Conservation (phyloP, 768 basidiomycete species). For the Amylocystis lapponica region DNA sequence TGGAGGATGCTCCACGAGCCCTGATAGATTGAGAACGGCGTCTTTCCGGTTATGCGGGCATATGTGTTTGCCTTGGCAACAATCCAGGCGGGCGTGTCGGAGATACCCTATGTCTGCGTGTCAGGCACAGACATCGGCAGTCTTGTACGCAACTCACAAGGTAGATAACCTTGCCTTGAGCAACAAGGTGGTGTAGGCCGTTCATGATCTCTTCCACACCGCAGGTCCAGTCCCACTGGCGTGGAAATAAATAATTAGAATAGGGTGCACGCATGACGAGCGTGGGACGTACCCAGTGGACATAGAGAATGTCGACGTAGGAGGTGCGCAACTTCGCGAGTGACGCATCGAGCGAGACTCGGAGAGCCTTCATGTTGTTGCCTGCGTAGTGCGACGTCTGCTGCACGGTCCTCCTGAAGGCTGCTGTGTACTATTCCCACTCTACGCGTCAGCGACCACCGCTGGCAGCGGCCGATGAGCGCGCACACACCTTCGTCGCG, state of each 20-base stretch:
- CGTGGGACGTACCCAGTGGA: slow-evolving; percentile 26
- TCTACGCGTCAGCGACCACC: background rate
- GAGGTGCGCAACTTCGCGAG: slow-evolving; percentile 37
- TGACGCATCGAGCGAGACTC: slow-evolving; percentile 26
- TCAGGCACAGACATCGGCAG: background rate
- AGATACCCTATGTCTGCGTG: slow-evolving; percentile 12
- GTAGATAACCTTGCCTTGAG: slow-evolving; percentile 33
- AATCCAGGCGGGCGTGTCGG: slow-evolving; percentile 32
- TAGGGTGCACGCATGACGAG: slow-evolving; percentile 42
- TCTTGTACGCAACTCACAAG: slow-evolving; percentile 5
- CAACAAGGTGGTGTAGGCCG: slow-evolving; percentile 31
- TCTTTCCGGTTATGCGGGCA: slow-evolving; percentile 32
- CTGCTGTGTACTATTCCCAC: slow-evolving; percentile 15
- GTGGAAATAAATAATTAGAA: slow-evolving; percentile 33
- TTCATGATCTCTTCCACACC: slow-evolving; percentile 36
- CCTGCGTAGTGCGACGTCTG: slow-evolving; percentile 27
- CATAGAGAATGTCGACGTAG: slow-evolving; percentile 42
- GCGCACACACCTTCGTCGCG: slow-evolving; percentile 34
- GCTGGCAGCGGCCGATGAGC: background rate
- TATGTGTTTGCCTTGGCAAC: slow-evolving; percentile 35
- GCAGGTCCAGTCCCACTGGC: slow-evolving; percentile 34
- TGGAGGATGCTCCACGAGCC: slow-evolving; percentile 30
- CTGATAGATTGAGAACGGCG: slow-evolving; percentile 31
- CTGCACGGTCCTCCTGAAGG: slow-evolving; percentile 16
- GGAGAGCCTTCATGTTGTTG: slow-evolving; percentile 35